Conservation (phyloP, 495 filamentous ascomycete species). For the Elaphomyces granulatus region DNA sequence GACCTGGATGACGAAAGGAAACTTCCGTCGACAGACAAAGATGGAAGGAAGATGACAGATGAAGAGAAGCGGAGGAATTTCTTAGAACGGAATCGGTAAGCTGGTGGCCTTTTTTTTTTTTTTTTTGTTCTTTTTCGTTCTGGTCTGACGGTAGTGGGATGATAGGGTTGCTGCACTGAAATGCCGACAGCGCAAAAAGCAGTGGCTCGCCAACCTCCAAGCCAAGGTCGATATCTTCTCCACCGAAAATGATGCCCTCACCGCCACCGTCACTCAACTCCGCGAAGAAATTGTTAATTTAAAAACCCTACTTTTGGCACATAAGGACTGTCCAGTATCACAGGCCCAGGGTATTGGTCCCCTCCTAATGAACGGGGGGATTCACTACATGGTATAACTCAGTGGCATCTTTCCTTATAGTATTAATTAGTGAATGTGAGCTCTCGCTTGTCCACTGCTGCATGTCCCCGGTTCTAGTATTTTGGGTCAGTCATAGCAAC, state of each 20-base stretch:
- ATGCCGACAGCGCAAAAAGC: slow-evolving; percentile 96
- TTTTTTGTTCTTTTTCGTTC: slow-evolving; percentile 1
- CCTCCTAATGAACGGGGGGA: slow-evolving; percentile 53
- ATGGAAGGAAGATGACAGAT: slow-evolving; percentile 86
- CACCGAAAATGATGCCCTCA: slow-evolving; percentile 79
- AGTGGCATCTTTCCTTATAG: too few species aligned
- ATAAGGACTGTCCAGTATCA: slow-evolving; percentile 93
- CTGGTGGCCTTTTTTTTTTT: slow-evolving; percentile 7
- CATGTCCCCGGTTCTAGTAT: too few species aligned
- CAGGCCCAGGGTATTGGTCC: slow-evolving; percentile 69
- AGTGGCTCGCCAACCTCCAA: slow-evolving; percentile 94
- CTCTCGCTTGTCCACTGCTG: too few species aligned
- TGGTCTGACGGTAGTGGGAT: neutral
- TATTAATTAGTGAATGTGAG: too few species aligned
- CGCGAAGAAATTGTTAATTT: slow-evolving; percentile 92
- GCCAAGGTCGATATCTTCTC: slow-evolving; percentile 86
- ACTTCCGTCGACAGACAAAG: slow-evolving; percentile 12
- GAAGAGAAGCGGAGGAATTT: slow-evolving; percentile 99
- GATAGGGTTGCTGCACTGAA: slow-evolving; percentile 89
- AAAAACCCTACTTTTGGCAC: slow-evolving; percentile 82
- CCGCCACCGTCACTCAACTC: slow-evolving; percentile 63
- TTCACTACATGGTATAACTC: too few species aligned
- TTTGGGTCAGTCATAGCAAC: too few species aligned
- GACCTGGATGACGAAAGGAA: slow-evolving; percentile 40
- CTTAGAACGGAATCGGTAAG: slow-evolving; percentile 87